These are phyloP conservation scores for Mycena venus DNA, from an alignment of 768 basidiomycete species.

Conservation along the genomic window DNA sequence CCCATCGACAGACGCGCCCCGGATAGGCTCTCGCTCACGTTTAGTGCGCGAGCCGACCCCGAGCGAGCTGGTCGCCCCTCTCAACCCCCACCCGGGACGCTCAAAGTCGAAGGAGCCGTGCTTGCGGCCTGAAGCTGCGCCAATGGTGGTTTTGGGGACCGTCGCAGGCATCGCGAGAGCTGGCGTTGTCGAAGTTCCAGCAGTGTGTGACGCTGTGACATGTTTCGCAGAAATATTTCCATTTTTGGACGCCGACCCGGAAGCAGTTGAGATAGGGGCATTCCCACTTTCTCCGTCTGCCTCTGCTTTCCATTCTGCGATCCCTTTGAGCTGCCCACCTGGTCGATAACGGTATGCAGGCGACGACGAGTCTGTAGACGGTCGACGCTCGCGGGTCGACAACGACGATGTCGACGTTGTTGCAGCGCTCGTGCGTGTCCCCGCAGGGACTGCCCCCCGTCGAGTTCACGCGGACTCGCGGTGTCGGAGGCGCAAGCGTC, in stretches of 20 bases:
- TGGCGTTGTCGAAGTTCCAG: slow-evolving; percentile 14
- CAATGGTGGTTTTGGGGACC: slow-evolving; percentile 12
- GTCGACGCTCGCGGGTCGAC: slow-evolving; percentile 25
- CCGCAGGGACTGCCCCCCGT: slow-evolving; percentile 8
- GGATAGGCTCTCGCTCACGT: slow-evolving; percentile 35
- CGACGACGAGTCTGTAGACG: slow-evolving; percentile 27
- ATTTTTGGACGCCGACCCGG: slow-evolving; percentile 2
- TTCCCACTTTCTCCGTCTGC: neutral
- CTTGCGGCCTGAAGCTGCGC: slow-evolving; percentile 46
- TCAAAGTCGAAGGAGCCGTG: slow-evolving; percentile 87
- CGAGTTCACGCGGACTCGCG: slow-evolving; percentile 16
- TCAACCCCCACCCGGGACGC: slow-evolving; percentile 67
- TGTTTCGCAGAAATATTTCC: slow-evolving; percentile 1
- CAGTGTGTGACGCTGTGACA: slow-evolving; percentile 7
- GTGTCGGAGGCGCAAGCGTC: neutral
- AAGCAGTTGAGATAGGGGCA: neutral
- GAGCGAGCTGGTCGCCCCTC: slow-evolving; percentile 50
- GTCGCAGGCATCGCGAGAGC: slow-evolving; percentile 6
- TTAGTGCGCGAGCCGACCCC: slow-evolving; percentile 49
- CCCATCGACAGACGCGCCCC: slow-evolving; percentile 25
- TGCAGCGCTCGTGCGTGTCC: slow-evolving; percentile 13
- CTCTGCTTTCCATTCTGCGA: slow-evolving; percentile 23
- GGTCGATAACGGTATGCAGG: slow-evolving; percentile 22
- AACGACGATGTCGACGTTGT: slow-evolving; percentile 12
- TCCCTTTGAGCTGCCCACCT: slow-evolving; percentile 16